Percentiles rank a stretch among this genome's conserved stretches.
Conservation (phyloP, 768 basidiomycete species). For the Amanita subjunquillea region DNA sequence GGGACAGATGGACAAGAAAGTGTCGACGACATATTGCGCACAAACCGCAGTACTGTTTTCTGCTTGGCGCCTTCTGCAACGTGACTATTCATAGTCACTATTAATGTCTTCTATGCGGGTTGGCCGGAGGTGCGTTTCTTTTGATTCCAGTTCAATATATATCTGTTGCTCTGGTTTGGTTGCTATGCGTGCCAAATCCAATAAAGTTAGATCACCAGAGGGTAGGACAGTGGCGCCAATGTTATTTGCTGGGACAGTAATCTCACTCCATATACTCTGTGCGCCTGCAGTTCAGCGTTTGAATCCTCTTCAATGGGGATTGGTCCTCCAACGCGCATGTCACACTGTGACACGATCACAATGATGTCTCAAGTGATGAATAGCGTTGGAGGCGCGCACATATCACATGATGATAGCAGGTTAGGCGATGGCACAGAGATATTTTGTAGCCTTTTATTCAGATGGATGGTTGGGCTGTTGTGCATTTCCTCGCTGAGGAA, state of each 20-base stretch:
- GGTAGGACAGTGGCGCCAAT: too few species aligned
- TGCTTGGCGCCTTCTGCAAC: neutral
- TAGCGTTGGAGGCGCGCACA: too few species aligned
- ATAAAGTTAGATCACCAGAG: neutral
- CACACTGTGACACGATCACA: neutral
- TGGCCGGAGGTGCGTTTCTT: neutral
- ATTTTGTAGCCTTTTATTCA: too few species aligned
- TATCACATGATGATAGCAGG: too few species aligned
- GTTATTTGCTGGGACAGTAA: neutral
- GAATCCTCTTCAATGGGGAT: neutral
- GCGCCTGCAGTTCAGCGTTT: neutral
- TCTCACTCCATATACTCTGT: neutral
- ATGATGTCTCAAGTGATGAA: too few species aligned
- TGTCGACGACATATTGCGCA: too few species aligned
- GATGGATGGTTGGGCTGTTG: neutral
- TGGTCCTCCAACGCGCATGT: neutral
- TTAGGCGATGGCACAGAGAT: too few species aligned
- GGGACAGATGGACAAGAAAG: too few species aligned
- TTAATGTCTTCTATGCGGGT: neutral
- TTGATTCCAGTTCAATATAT: neutral
- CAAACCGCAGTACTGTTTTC: neutral
- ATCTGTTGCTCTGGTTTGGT: neutral
- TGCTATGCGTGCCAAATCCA: neutral
- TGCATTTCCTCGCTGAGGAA: neutral
- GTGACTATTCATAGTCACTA: too few species aligned